Conservation (phyloP, 1,284 basidiomycete genomes). For the Ustilago curta region DNA sequence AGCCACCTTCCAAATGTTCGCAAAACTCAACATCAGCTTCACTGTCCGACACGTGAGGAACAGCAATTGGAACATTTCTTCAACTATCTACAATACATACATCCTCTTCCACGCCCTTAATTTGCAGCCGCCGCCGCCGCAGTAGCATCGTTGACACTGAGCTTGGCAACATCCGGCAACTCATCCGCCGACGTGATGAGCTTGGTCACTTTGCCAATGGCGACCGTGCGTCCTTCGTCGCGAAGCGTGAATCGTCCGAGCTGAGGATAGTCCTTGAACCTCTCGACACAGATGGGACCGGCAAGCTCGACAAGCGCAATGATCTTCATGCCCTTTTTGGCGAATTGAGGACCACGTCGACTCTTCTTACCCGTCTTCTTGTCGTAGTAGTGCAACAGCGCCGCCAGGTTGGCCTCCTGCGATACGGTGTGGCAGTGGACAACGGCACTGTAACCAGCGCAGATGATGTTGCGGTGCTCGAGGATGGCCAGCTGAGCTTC, state of each 20-base stretch:
- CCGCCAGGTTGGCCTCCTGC: constrained; percentile 63
- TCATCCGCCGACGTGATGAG: constrained; percentile 55
- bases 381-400: constrained; percentile 69
- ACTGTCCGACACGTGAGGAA: too few species aligned
- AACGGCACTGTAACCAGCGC: constrained; percentile 67
- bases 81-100: constrained; percentile 11
- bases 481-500: constrained; percentile 69
- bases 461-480: constrained; percentile 69
- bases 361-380: constrained; percentile 69
- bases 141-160: constrained; percentile 45
- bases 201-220: constrained; percentile 68
- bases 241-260: constrained; percentile 68
- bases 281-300: constrained; percentile 64
- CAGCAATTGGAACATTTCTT: not conserved
- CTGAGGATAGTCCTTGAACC: constrained; percentile 68
- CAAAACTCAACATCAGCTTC: too few species aligned
- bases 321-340: constrained; percentile 68
- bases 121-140: constrained; percentile 33
- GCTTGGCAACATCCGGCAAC: constrained; percentile 59
- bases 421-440: constrained; percentile 67
- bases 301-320: constrained; percentile 67
- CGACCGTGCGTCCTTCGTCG: constrained; percentile 67
- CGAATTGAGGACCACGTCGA: constrained; percentile 66
- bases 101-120: constrained; percentile 6
- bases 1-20: constrained; percentile 23